Evolutionary conservation across 192 early-diverging fungal species (phyloP).

Genomic region (Ambispora gerdemannii): DNA sequence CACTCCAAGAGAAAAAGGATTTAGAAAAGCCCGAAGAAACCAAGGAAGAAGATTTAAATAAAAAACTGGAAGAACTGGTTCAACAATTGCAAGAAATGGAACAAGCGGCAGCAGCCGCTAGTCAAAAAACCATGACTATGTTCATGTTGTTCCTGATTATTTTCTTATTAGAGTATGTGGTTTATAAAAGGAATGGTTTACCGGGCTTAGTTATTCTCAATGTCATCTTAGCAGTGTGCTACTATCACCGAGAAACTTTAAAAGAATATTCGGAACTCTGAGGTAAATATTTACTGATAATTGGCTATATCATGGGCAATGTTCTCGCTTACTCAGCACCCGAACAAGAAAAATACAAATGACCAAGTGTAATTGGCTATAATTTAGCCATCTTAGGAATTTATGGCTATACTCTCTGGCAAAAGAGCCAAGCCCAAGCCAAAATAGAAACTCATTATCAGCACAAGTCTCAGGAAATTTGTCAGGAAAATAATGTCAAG

Average conservation of each 20-base stretch:
- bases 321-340: background rate
- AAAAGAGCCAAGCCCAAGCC: background rate
- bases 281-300: background rate
- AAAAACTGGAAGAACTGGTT: slow-evolving; percentile 8
- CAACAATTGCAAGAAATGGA: background rate
- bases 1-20: background rate
- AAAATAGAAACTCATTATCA: background rate
- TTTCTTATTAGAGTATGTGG: slow-evolving; percentile 16
- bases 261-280: background rate
- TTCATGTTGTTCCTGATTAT: slow-evolving; percentile 5
- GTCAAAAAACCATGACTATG: background rate
- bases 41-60: background rate
- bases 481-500: background rate
- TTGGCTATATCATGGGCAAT: slow-evolving; percentile 3
- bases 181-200: slow-evolving; percentile 21
- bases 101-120: background rate
- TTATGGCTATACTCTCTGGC: slow-evolving; percentile 5
- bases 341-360: background rate
- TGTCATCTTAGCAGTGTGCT: background rate
- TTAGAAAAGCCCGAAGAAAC: slow-evolving; percentile 13
- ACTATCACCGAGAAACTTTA: background rate
- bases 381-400: background rate
- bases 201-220: background rate
- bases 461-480: background rate
- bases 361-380: background rate